Evolutionary conservation across 192 early-diverging fungal species (phyloP).

Genomic region (Spizellomyces punctatus): DNA sequence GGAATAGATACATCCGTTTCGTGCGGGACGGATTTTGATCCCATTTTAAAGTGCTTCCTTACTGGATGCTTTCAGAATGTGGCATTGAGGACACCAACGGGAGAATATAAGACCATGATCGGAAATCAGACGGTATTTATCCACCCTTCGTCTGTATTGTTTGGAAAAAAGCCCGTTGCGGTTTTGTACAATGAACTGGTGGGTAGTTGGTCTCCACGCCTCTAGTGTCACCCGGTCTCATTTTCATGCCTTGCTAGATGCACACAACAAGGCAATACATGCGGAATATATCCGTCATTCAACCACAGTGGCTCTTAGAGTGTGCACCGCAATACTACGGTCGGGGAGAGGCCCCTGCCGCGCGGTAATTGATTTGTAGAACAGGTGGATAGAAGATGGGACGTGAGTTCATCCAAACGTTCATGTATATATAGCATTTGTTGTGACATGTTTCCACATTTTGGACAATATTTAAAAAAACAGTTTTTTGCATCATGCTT

Average conservation of each 20-base stretch:
- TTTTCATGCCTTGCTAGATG: slow-evolving; percentile 38
- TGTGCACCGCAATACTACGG: slow-evolving; percentile 76
- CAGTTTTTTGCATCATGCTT: no score
- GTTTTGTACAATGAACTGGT: slow-evolving; percentile 92
- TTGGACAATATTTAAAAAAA: no score
- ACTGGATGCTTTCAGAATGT: slow-evolving; percentile 89
- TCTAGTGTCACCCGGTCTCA: not conserved
- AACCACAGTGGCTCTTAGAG: slow-evolving; percentile 79
- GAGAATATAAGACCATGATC: slow-evolving; percentile 72
- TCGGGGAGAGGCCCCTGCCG: not conserved
- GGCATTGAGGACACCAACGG: slow-evolving; percentile 84
- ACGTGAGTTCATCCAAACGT: not conserved
- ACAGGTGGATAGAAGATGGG: not conserved
- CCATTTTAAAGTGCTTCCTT: slow-evolving; percentile 82
- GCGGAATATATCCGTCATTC: slow-evolving; percentile 76
- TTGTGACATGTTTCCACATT: not conserved
- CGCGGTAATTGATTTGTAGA: not conserved
- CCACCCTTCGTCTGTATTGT: slow-evolving; percentile 87
- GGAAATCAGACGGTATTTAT: slow-evolving; percentile 73
- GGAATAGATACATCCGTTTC: slow-evolving; percentile 63
- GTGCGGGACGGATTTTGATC: slow-evolving; percentile 75
- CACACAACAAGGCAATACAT: slow-evolving; percentile 90
- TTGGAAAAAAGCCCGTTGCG: slow-evolving; percentile 73
- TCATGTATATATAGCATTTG: not conserved
- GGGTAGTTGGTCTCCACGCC: slow-evolving; percentile 4